Percentiles rank a stretch among this genome's conserved stretches.
Conservation (phyloP, 2,329 filamentous ascomycete species). For the Colletotrichum limetticola region DNA sequence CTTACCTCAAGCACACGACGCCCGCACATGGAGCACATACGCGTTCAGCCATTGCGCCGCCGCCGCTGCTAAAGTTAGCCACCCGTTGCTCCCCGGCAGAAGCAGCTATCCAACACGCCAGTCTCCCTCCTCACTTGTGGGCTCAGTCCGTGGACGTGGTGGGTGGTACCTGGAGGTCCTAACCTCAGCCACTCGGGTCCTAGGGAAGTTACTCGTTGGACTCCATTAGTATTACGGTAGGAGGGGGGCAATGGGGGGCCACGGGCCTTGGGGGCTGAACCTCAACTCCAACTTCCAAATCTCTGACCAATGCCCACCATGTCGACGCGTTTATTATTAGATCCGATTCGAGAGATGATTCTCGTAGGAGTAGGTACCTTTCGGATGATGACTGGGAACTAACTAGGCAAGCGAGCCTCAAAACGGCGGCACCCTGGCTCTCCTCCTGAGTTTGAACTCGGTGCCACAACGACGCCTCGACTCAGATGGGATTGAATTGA, state of each 20-base stretch:
- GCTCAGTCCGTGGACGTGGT: too few species aligned
- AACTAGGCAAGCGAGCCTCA: neutral
- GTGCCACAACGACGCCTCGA: too few species aligned
- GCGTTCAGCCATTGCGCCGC: neutral
- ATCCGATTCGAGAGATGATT: neutral
- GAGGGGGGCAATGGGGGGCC: neutral
- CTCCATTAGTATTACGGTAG: neutral
- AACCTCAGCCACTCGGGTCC: neutral
- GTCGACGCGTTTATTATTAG: neutral
- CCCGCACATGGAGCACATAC: neutral
- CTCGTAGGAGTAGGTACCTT: neutral
- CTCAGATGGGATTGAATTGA: neutral
- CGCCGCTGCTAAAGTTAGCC: conserved; percentile 27
- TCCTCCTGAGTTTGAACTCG: too few species aligned
- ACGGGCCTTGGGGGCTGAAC: too few species aligned
- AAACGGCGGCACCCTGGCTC: neutral
- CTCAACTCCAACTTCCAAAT: too few species aligned
- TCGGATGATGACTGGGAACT: too few species aligned
- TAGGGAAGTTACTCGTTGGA: neutral
- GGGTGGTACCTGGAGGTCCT: neutral
- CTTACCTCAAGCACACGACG: neutral
- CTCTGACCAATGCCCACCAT: too few species aligned
- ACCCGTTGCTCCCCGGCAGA: conserved; percentile 13
- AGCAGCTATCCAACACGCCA: neutral
- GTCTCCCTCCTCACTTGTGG: neutral